Base-by-base conservation (phyloP, 2,329 filamentous ascomycete species). In the Hypoxylon sp. region DNA sequence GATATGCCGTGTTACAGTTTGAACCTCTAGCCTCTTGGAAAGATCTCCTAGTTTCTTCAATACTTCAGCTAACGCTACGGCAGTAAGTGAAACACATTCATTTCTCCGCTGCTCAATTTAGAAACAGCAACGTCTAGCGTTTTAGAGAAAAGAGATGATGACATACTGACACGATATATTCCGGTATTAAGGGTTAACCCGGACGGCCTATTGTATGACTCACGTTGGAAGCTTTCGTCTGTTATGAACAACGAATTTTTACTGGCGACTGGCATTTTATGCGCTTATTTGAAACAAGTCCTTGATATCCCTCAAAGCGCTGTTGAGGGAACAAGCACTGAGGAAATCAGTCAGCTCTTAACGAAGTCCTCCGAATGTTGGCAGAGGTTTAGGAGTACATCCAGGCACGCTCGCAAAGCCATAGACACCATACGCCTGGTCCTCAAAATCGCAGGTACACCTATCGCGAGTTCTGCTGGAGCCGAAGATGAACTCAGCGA, bases 261-360 rank as follows among this genome's bases (percentile, higher is more conserved):
- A 3, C 75, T 86, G 0, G 84, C 82, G 3, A 82, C 82, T 10
- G 85, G 83, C 77, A 74, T 86, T 9, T 73, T 86, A 2, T 85
- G 84, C 66, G 76, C 84, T 6, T 83, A 84, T 60, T 66, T 86
- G 1, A 77, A 81, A 50, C 67, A 74, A 50, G 35, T 60, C 22
- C n/a, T 35, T 22, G 24, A 35, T 9, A 46, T 19, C 9, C 61
- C 66, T 29, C 9, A 44, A 33, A 63, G 59, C 13, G 24, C 33
- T 1, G 67, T 69, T 14, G 59, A 64, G 24, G 70, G 59, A 14
- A 35, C 19, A 33, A 58, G 47, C 13, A 22, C 35, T 8, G 59
- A 67, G 19, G 63, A 64, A 8, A 68, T 74, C 19, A 61, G 26
- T 9, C 31, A 54, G 13, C 50, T 66, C 10, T 61, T 75, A 24